Evolutionary conservation across 164 flowering plant species (phyloP).

Genomic region (Buxus sempervirens): DNA sequence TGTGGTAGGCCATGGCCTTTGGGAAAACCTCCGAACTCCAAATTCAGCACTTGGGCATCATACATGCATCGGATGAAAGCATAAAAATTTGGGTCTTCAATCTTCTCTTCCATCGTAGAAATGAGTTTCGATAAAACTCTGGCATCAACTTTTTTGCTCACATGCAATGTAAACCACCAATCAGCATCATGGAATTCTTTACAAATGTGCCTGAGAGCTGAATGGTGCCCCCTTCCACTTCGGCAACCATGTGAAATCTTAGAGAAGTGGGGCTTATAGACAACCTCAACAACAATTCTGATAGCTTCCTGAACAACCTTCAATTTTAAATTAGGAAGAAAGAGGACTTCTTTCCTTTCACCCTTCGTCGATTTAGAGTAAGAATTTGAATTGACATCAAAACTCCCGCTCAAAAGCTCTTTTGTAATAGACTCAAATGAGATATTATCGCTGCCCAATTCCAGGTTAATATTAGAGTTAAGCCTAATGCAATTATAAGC

Average conservation of each 20-base stretch:
- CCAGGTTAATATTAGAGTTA: conserved; percentile 54
- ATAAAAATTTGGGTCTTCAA: conserved; percentile 57
- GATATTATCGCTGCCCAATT: conserved; percentile 25
- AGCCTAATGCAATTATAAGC: conserved; percentile 68
- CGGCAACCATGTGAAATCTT: conserved; percentile 89
- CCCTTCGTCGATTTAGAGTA: conserved; percentile 48
- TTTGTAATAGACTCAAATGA: conserved; percentile 59
- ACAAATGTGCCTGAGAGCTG: conserved; percentile 65
- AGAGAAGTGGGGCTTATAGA: conserved; percentile 77
- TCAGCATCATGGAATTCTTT: conserved; percentile 60
- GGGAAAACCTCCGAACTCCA: conserved; percentile 88
- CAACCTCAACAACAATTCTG: conserved; percentile 75
- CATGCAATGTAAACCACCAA: conserved; percentile 73
- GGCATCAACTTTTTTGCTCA: conserved; percentile 54
- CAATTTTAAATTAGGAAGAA: conserved; percentile 72
- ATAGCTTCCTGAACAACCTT: conserved; percentile 81
- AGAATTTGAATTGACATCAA: conserved; percentile 62
- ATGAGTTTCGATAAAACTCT: conserved; percentile 47
- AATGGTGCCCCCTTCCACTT: conserved; percentile 69
- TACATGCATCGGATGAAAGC: conserved; percentile 47
- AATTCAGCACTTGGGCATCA: conserved; percentile 70
- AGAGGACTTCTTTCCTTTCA: conserved; percentile 48
- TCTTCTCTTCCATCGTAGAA: conserved; percentile 59
- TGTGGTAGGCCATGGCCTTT: conserved; percentile 98
- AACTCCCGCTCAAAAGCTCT: conserved; percentile 50